phyloP scores from a whole-genome alignment of 257 asterid species.

The Cruciata laevipes region DNA sequence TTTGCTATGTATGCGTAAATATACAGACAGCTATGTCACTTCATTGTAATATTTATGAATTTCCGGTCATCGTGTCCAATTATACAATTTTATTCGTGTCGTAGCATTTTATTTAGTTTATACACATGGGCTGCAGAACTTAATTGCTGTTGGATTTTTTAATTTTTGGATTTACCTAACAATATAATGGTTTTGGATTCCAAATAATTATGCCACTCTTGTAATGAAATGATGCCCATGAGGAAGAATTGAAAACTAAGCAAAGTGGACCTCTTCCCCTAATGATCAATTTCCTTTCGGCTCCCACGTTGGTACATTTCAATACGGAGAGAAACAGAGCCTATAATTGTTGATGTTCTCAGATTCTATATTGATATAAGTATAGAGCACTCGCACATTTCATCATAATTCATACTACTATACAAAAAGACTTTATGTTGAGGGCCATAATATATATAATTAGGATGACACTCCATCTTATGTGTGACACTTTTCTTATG shows the following conservation, averaged over 20 bases:
- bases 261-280: constrained; percentile 5
- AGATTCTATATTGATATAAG: neutral
- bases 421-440: neutral
- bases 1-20: too few species aligned
- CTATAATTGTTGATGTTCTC: neutral
- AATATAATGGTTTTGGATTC: neutral
- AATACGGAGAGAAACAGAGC: constrained; percentile 6
- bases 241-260: neutral
- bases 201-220: neutral
- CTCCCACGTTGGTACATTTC: constrained; percentile 2
- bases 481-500: too few species aligned
- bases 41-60: too few species aligned
- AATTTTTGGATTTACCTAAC: too few species aligned
- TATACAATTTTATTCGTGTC: too few species aligned
- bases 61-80: too few species aligned
- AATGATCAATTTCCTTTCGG: constrained; percentile 16
- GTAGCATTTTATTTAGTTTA: too few species aligned
- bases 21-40: too few species aligned
- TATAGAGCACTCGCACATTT: constrained; percentile 1
- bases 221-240: neutral
- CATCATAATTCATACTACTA: too few species aligned
- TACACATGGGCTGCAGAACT: too few species aligned
- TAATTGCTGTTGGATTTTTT: neutral
- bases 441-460: neutral
- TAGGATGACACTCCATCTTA: too few species aligned